phyloP scores from a whole-genome alignment of 805 yeast genomes.

The Wickerhamiella alocasiicola region DNA sequence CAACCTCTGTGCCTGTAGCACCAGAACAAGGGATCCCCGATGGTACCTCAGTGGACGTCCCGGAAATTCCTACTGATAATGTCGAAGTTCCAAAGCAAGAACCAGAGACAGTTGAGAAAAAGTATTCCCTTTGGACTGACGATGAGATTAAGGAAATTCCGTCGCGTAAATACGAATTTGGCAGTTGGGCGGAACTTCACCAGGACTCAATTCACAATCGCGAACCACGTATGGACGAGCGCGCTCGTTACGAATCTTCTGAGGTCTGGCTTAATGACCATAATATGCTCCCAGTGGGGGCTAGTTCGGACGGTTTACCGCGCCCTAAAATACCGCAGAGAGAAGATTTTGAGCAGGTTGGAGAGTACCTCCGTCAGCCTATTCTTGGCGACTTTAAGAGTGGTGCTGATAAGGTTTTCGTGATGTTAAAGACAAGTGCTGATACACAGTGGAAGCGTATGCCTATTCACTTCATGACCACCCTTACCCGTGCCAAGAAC shows the following conservation, averaged over 20 bases:
- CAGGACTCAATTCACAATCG: no score
- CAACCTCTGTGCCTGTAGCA: no score
- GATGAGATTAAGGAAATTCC: no score
- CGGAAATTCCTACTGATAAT: no score
- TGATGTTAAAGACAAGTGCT: slow-evolving; percentile 31
- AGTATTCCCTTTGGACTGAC: no score
- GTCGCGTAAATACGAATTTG: no score
- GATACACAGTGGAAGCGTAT: slow-evolving; percentile 29
- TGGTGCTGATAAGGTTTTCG: slow-evolving; percentile 19
- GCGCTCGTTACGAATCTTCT: neutral
- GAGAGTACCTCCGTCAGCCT: slow-evolving; percentile 5
- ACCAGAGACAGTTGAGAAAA: no score
- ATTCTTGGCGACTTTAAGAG: slow-evolving; percentile 7
- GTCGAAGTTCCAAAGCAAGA: no score
- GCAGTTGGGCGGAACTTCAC: no score
- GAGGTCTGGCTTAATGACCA: slow-evolving; percentile 6
- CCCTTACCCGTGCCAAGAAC: slow-evolving; percentile 27
- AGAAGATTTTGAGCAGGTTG: neutral
- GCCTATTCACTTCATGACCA: slow-evolving; percentile 29
- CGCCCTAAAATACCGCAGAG: slow-evolving; percentile 6
- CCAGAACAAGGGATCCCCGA: no score
- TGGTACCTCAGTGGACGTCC: no score
- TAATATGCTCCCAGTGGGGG: neutral
- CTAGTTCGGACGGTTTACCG: neutral
- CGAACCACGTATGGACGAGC: no score